Conservation (phyloP, 208 protist genomes). For the Wallacemonas sp. region DNA sequence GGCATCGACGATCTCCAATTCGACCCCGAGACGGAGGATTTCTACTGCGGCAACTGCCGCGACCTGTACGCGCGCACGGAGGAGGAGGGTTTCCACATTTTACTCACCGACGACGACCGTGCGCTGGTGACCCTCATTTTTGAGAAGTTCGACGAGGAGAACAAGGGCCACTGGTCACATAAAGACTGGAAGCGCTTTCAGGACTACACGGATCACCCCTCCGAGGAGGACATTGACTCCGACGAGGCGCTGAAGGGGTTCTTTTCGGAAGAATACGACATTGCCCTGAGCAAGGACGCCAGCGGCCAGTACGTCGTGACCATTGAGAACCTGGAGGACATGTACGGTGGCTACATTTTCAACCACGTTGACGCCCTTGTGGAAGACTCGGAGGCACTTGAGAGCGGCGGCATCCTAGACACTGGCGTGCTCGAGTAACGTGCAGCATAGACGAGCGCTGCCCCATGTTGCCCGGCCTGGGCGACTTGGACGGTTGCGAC, state of each 20-base stretch:
- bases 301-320: constrained; percentile 41
- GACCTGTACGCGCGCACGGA: constrained; percentile 58
- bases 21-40: constrained; percentile 66
- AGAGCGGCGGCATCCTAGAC: constrained; percentile 52
- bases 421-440: constrained; percentile 70
- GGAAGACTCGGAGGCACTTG: constrained; percentile 66
- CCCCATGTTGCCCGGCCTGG: no score
- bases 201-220: constrained; percentile 36
- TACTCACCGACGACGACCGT: constrained; percentile 61
- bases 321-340: constrained; percentile 65
- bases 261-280: constrained; percentile 82
- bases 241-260: constrained; percentile 42
- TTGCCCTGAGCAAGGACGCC: constrained; percentile 26
- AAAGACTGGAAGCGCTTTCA: constrained; percentile 70
- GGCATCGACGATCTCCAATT: constrained; percentile 79
- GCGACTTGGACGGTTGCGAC: no score
- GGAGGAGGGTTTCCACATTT: constrained; percentile 70
- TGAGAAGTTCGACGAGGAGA: constrained; percentile 44
- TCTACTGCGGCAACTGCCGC: constrained; percentile 77
- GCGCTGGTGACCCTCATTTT: constrained; percentile 67
- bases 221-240: constrained; percentile 35
- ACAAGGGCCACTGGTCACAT: constrained; percentile 64
- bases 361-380: constrained; percentile 76
- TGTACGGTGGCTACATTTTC: constrained; percentile 85
- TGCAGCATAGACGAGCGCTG: no score